Evolutionary conservation across 129 eudicot genomes (phyloP).

Genomic region (Flaveria brownii): DNA sequence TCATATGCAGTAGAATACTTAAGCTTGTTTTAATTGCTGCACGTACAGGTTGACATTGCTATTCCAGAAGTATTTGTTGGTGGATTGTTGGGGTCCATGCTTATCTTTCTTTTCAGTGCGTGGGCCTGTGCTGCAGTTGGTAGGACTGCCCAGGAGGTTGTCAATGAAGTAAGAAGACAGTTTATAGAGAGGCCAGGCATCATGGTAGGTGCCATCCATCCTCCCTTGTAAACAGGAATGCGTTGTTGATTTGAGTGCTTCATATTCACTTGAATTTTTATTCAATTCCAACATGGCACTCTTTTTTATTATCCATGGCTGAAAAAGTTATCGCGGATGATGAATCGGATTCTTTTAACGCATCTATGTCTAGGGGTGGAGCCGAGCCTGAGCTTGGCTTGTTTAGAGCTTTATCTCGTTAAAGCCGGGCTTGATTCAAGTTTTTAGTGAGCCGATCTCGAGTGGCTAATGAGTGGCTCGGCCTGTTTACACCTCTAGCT

Average conservation of each 20-base stretch:
- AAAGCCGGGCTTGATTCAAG: too few species aligned
- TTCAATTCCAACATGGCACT: background rate
- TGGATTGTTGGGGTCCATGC: conserved; percentile 96
- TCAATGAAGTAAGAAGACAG: conserved; percentile 98
- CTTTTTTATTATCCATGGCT: background rate
- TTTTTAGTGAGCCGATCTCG: too few species aligned
- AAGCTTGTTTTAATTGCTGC: conserved; percentile 8
- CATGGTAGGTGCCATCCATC: conserved; percentile 57
- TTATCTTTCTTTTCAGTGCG: conserved; percentile 90
- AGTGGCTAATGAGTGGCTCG: too few species aligned
- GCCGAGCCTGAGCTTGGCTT: too few species aligned
- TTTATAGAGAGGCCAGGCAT: conserved; percentile 97
- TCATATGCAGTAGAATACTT: conserved; percentile 21
- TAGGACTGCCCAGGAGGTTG: conserved; percentile 97
- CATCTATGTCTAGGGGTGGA: background rate
- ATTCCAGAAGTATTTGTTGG: conserved; percentile 98
- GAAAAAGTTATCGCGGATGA: conserved; percentile 7
- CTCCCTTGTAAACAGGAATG: conserved; percentile 7
- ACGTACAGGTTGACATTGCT: conserved; percentile 85
- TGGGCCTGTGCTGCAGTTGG: conserved; percentile 99
- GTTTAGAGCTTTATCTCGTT: too few species aligned
- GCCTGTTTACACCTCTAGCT: too few species aligned
- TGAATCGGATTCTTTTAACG: background rate
- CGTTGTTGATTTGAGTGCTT: background rate
- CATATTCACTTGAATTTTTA: too few species aligned